Percentiles rank a stretch among this genome's conserved stretches.
phyloP scores from a whole-genome alignment of 345 rosid genomes.

The Eucalyptus brandiana region DNA sequence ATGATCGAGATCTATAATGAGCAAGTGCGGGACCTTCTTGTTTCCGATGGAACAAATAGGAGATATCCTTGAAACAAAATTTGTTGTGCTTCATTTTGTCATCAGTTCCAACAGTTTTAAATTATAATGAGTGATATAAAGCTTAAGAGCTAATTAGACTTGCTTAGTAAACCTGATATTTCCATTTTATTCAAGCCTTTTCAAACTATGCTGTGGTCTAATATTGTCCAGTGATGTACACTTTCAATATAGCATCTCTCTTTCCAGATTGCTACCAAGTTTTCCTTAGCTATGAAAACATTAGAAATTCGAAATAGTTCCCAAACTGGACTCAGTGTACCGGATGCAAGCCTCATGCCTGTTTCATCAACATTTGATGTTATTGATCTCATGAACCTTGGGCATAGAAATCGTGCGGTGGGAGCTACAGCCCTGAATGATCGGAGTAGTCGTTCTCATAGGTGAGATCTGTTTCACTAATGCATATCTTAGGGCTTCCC shows the following conservation, averaged over 20 bases:
- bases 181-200: not conserved
- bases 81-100: not conserved
- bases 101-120: not conserved
- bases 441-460: slow-evolving; percentile 97
- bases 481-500: not conserved
- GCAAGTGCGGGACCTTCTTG: slow-evolving; percentile 91
- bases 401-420: slow-evolving; percentile 84
- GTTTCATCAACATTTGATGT: slow-evolving; percentile 87
- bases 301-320: slow-evolving; percentile 93
- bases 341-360: slow-evolving; percentile 74
- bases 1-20: slow-evolving; percentile 98
- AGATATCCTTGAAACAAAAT: slow-evolving; percentile 66
- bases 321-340: slow-evolving; percentile 88
- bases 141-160: not conserved
- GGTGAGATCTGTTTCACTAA: slow-evolving; percentile 26
- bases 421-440: slow-evolving; percentile 97
- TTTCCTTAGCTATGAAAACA: slow-evolving; percentile 16
- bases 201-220: not conserved
- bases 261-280: slow-evolving; percentile 2
- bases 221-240: not conserved
- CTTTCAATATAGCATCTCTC: slow-evolving; percentile 12
- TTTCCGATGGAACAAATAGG: slow-evolving; percentile 81
- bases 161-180: not conserved
- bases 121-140: not conserved
- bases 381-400: slow-evolving; percentile 81